phyloP scores from a whole-genome alignment of 2,329 filamentous ascomycete species.

The Plenodomus tracheiphilus region DNA sequence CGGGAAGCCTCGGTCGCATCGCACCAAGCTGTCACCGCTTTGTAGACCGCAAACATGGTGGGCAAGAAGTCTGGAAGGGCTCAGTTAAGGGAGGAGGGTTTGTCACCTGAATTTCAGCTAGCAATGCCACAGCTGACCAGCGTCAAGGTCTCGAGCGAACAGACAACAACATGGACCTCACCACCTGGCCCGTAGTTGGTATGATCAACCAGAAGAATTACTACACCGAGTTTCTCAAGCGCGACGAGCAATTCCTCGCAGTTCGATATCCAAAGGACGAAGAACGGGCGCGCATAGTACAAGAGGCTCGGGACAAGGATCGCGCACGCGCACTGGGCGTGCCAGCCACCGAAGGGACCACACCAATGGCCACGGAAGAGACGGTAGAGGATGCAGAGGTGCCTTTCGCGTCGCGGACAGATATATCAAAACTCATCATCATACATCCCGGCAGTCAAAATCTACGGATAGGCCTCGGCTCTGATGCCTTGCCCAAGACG shows the following conservation, averaged over 20 bases:
- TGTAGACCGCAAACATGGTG: constrained; percentile 55
- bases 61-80: constrained; percentile 68
- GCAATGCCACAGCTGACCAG: constrained; percentile 10
- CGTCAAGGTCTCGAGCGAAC: constrained; percentile 83
- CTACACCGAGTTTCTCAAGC: constrained; percentile 91
- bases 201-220: constrained; percentile 99
- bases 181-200: constrained; percentile 87
- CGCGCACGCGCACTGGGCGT: constrained; percentile 77
- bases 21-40: background rate
- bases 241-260: constrained; percentile 93
- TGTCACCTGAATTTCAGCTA: constrained; percentile 8
- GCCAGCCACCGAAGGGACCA: constrained; percentile 44
- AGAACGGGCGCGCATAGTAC: constrained; percentile 78
- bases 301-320: constrained; percentile 85
- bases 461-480: constrained; percentile 90
- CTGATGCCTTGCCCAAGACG: constrained; percentile 90
- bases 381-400: constrained; percentile 33
- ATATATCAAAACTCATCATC: constrained; percentile 88
- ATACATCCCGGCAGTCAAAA: constrained; percentile 97
- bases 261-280: constrained; percentile 87
- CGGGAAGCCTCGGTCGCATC: background rate
- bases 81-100: constrained; percentile 63
- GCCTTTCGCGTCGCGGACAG: constrained; percentile 48
- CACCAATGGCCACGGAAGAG: constrained; percentile 33
- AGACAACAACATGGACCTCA: constrained; percentile 96